Evolutionary conservation across 768 basidiomycete species (phyloP), one percentile per base, ranked within the genome.

Genomic region (Favolaschia claudopus): DNA sequence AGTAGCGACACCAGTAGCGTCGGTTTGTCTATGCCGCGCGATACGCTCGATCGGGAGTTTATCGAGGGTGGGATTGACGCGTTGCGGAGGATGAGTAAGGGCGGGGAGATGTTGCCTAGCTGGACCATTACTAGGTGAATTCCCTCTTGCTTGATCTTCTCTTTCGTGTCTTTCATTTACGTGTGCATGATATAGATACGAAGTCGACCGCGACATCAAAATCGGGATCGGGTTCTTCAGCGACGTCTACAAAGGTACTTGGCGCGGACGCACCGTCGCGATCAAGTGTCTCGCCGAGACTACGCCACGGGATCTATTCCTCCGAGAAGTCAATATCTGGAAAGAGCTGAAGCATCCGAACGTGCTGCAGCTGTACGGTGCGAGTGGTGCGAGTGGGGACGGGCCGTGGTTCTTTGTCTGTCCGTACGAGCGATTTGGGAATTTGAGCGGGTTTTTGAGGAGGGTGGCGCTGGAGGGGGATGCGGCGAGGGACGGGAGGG

Each of bases 321-420:
- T 88, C 14, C 82, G 83, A 44, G 88, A 93, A 69, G 82, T 89
- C 20, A 80, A 81, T 39, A 85, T 91, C 12, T 95, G 93, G 93
- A 83, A 85, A 57, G 74, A 73, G 7, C 79, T 95, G 7, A 76
- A 74, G 53, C 92, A 93, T 66, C 80, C 82, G 13, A 86, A 91
- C 62, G 87, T 95, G 2, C 77, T 94, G 31, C 82, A 85, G 61
- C 78, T 95, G 24, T 88, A 85, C 57, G 93, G 93, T 0, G 93
- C 93, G n/a, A 91, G 89, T 22, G 89, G 88, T 63, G 81, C 90
- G 0, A 77, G 79, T 7, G 84, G 85, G 17, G 85, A 88, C 39
- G 84, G 86, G 15, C 91, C 90, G 19, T 93, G 87, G 86, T 92
- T 90, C 76, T 82, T 91, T 48, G 91, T 95, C 46, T 88, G 86